phyloP scores from a whole-genome alignment of 345 rosid species.

The Arabis alpina region DNA sequence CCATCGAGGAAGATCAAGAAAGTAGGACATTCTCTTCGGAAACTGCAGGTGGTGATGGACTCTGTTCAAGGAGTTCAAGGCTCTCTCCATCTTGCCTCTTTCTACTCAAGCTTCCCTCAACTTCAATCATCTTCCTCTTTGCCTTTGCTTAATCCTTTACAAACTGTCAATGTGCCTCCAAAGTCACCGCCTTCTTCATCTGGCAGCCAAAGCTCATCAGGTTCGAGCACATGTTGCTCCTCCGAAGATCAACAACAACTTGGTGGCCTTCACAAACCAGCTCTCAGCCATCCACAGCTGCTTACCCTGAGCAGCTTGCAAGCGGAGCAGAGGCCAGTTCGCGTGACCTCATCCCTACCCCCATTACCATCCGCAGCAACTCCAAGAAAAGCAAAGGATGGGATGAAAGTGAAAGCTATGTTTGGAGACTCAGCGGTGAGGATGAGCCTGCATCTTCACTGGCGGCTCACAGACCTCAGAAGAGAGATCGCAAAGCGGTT shows the following conservation, averaged over 20 bases:
- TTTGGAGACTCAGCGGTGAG: conserved; percentile 62
- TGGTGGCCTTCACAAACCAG: conserved; percentile 53
- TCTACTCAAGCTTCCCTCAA: conserved; percentile 85
- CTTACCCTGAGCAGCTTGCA: conserved; percentile 50
- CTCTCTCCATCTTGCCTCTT: conserved; percentile 75
- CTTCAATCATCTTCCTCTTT: conserved; percentile 57
- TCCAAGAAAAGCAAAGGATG: conserved; percentile 30
- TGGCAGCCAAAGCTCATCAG: conserved; percentile 71
- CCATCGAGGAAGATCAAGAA: conserved; percentile 96
- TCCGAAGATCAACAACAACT: conserved; percentile 54
- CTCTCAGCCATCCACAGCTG: conserved; percentile 58
- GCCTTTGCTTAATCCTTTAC: conserved; percentile 30
- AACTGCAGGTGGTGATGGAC: conserved; percentile 75
- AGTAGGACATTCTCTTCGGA: conserved; percentile 84
- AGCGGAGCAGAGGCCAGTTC: conserved; percentile 48
- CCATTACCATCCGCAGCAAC: conserved; percentile 40
- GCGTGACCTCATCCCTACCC: conserved; percentile 48
- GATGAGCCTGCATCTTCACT: conserved; percentile 56
- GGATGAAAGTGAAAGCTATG: conserved; percentile 63
- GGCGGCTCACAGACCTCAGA: conserved; percentile 57
- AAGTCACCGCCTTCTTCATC: conserved; percentile 80
- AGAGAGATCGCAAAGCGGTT: conserved; percentile 62
- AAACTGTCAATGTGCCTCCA: conserved; percentile 46
- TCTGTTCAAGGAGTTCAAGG: conserved; percentile 84
- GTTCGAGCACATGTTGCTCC: conserved; percentile 71